These are phyloP conservation scores for Kodamaea jinghongensis DNA, from an alignment of 805 yeast genomes.

Conservation along the genomic window DNA sequence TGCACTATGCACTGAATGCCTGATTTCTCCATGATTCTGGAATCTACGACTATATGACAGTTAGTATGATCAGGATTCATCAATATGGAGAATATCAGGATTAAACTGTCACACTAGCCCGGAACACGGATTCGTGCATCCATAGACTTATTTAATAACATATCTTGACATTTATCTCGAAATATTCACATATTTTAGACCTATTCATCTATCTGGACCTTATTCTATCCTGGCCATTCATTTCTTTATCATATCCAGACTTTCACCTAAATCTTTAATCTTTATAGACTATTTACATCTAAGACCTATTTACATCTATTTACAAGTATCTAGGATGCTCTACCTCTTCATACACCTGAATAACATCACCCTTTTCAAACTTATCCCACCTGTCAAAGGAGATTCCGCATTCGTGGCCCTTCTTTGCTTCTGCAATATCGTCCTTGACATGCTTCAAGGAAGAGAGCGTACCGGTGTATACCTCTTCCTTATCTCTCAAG, in stretches of 20 bases:
- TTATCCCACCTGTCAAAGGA: slow-evolving; percentile 65
- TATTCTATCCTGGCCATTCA: no score
- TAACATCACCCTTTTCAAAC: slow-evolving; percentile 70
- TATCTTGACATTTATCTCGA: no score
- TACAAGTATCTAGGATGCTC: slow-evolving; percentile 58
- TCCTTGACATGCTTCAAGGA: slow-evolving; percentile 81
- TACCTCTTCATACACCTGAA: slow-evolving; percentile 71
- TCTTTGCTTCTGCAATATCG: slow-evolving; percentile 70
- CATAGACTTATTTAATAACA: no score
- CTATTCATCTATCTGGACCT: background rate
- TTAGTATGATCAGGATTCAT: no score
- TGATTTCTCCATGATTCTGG: no score
- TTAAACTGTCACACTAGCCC: no score
- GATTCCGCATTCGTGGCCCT: slow-evolving; percentile 90
- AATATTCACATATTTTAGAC: background rate
- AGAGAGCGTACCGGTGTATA: slow-evolving; percentile 58
- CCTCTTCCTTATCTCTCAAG: slow-evolving; percentile 46
- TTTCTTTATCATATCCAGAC: no score
- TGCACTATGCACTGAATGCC: no score
- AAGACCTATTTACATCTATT: slow-evolving; percentile 12
- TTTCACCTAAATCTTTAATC: no score
- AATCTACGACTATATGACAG: no score
- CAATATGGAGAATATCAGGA: no score
- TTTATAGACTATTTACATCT: background rate
- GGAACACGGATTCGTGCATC: no score